These are phyloP conservation scores for Tolypocladium album DNA, from an alignment of 2,329 filamentous ascomycete species.

Conservation along the genomic window DNA sequence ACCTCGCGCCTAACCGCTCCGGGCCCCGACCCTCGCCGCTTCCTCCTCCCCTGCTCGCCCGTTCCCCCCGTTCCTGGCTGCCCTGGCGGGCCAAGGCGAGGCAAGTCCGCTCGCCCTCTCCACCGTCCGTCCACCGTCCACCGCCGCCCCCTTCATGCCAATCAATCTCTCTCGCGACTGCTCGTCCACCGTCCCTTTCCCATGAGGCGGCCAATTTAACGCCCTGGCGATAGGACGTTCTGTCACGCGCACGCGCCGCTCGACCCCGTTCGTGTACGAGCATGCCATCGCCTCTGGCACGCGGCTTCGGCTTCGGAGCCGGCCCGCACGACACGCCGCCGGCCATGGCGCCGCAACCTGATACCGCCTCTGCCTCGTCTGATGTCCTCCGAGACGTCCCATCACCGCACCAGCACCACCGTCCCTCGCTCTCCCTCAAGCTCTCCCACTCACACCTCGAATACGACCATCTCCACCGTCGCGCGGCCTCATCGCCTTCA, in stretches of 20 bases:
- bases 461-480: constrained; percentile 3
- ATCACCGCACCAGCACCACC: constrained; percentile 3
- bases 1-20: neutral
- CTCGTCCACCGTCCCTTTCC: constrained; percentile 5
- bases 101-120: neutral
- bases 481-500: neutral
- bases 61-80: neutral
- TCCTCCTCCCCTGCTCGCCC: too few relatives aligned
- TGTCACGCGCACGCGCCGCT: constrained; percentile 3
- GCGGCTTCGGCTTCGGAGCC: neutral
- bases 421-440: constrained; percentile 14
- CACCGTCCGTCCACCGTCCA: neutral
- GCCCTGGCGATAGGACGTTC: constrained; percentile 7
- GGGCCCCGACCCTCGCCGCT: neutral
- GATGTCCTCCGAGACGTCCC: constrained; percentile 11
- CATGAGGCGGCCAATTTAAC: constrained; percentile 8
- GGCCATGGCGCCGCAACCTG: constrained; percentile 15
- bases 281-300: constrained; percentile 11
- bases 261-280: constrained; percentile 4
- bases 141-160: neutral
- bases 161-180: neutral
- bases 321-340: neutral
- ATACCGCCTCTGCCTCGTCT: constrained; percentile 28
- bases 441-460: constrained; percentile 6
- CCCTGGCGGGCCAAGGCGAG: too few relatives aligned